These are phyloP conservation scores for Claviceps capensis DNA, from an alignment of 2,329 filamentous ascomycete species.

Conservation along the genomic window DNA sequence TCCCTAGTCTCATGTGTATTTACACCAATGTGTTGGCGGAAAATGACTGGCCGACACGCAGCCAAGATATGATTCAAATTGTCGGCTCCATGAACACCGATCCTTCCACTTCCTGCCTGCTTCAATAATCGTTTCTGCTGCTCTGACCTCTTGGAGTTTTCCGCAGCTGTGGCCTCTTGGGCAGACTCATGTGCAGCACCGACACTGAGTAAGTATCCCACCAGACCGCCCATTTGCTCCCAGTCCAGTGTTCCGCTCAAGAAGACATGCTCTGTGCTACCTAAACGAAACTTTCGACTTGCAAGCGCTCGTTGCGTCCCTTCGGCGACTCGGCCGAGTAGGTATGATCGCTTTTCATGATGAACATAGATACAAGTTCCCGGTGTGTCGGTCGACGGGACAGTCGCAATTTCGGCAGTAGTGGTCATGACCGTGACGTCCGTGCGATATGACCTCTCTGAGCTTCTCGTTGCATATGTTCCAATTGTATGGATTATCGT, in stretches of 20 bases:
- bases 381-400: conserved; percentile 76
- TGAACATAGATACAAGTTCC: conserved; percentile 67
- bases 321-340: conserved; percentile 73
- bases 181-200: conserved; percentile 50
- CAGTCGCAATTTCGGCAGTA: conserved; percentile 60
- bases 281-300: conserved; percentile 51
- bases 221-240: conserved; percentile 63
- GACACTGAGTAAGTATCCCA: conserved; percentile 74
- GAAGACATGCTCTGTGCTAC: conserved; percentile 64
- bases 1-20: conserved; percentile 50
- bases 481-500: background rate
- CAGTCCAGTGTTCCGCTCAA: conserved; percentile 66
- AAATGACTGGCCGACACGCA: conserved; percentile 73
- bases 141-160: conserved; percentile 26
- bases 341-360: conserved; percentile 68
- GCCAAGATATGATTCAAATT: conserved; percentile 73
- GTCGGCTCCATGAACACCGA: conserved; percentile 64
- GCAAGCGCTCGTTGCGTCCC: conserved; percentile 68
- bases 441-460: background rate
- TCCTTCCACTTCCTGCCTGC: conserved; percentile 14
- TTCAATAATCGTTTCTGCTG: conserved; percentile 21
- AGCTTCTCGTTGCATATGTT: background rate
- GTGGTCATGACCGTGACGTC: conserved; percentile 46
- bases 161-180: conserved; percentile 24
- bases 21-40: conserved; percentile 71